A percentile compares a stretch with the other conserved stretches of the same genome.
Conservation (phyloP, 768 basidiomycete species). For the Mycena filopes region DNA sequence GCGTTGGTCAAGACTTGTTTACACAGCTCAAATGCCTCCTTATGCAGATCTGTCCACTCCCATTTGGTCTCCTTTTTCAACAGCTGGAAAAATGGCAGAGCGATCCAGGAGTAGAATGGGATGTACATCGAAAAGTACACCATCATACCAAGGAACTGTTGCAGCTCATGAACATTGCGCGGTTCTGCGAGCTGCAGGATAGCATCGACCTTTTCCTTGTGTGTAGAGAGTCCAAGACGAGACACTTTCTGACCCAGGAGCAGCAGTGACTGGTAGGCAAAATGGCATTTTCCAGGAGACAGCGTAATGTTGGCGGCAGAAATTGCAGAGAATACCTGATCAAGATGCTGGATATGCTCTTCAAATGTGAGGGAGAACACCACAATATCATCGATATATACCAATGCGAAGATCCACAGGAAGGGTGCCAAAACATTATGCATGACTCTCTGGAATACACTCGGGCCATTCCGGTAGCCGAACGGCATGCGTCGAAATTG, state of each 20-base stretch:
- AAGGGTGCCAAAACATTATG: slow-evolving; percentile 45
- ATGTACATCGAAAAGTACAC: slow-evolving; percentile 51
- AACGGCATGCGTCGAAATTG: slow-evolving; percentile 57
- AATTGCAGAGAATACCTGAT: slow-evolving; percentile 43
- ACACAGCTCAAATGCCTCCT: slow-evolving; percentile 40
- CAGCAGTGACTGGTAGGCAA: slow-evolving; percentile 44
- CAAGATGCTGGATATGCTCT: slow-evolving; percentile 45
- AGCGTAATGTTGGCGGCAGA: slow-evolving; percentile 42
- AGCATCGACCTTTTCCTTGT: slow-evolving; percentile 48
- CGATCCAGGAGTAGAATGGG: slow-evolving; percentile 47
- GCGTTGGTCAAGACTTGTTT: slow-evolving; percentile 44
- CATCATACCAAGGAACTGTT: slow-evolving; percentile 48
- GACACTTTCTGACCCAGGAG: slow-evolving; percentile 54
- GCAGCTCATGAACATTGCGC: slow-evolving; percentile 37
- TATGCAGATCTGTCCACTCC: slow-evolving; percentile 37
- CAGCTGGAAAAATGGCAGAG: slow-evolving; percentile 45
- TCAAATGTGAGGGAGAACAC: slow-evolving; percentile 41
- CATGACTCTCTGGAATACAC: slow-evolving; percentile 54
- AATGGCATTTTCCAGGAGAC: slow-evolving; percentile 47
- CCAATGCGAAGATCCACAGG: slow-evolving; percentile 50
- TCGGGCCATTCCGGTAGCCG: slow-evolving; percentile 47
- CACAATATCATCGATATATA: slow-evolving; percentile 56
- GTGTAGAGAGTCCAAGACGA: slow-evolving; percentile 46
- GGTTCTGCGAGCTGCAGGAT: slow-evolving; percentile 44
- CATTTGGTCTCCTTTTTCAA: slow-evolving; percentile 41